These are phyloP conservation scores for Termitomyces sp. DNA, from an alignment of 768 basidiomycete species.

Conservation along the genomic window DNA sequence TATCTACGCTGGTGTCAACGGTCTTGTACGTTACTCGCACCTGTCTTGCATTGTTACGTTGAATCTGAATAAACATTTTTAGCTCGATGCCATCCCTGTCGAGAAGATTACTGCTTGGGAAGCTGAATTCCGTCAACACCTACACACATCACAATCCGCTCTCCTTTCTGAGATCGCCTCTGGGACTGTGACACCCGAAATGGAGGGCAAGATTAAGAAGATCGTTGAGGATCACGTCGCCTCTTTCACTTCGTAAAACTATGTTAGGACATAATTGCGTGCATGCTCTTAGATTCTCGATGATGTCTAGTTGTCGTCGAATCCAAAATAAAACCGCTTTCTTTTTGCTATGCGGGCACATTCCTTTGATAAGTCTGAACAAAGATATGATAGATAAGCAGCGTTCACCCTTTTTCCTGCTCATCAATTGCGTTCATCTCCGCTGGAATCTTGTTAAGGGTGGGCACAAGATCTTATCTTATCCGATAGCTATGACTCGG, in stretches of 20 bases:
- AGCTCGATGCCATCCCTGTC: conserved; percentile 94
- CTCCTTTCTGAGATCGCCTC: conserved; percentile 83
- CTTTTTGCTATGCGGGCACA: conserved; percentile 9
- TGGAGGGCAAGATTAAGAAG: conserved; percentile 94
- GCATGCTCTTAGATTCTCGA: conserved; percentile 12
- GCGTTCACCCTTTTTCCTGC: neutral
- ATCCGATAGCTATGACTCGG: conserved; percentile 5
- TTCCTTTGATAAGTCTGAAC: neutral
- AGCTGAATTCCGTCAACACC: conserved; percentile 84
- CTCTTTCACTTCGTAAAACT: conserved; percentile 60
- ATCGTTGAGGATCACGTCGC: conserved; percentile 86
- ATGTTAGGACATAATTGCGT: conserved; percentile 10
- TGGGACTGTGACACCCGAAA: conserved; percentile 82
- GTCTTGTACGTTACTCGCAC: conserved; percentile 62
- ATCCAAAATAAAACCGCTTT: conserved; percentile 16
- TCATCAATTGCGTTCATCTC: too few species aligned
- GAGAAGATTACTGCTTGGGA: conserved; percentile 94
- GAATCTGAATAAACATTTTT: conserved; percentile 1
- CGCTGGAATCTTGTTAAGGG: too few species aligned
- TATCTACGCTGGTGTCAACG: conserved; percentile 99
- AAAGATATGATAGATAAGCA: neutral
- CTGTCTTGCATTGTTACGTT: neutral
- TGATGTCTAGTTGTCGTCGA: conserved; percentile 11
- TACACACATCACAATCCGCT: conserved; percentile 62
- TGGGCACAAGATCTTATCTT: neutral